Evolutionary conservation across 2,329 filamentous ascomycete genomes (phyloP), one percentile per base, ranked within the genome.

Genomic region (Epichloe hybrida): DNA sequence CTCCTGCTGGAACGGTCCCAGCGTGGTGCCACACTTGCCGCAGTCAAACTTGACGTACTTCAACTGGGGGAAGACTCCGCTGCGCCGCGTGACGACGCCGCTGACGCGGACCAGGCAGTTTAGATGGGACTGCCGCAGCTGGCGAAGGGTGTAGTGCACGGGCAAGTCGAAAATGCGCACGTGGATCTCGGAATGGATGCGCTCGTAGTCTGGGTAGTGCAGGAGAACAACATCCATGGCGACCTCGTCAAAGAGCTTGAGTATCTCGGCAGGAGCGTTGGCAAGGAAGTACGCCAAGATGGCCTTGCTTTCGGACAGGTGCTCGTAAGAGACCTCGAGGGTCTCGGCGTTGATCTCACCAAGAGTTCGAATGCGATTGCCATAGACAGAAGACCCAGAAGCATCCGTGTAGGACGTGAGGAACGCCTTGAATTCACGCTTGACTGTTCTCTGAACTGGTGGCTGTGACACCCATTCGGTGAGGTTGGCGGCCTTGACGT

Each of bases 11-110:
- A 96, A 98, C 17, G 93, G 93, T 1, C 93, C 93, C 3, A 98
- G 78, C 0, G 89, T 95, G 44, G 87, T 79, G 54, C 88, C 87
- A 62, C 93, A 98, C 70, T 96, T 98, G 52, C 76, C 81, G 70
- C 93, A 98, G 70, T 96, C 88, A 63, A 98, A 97, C 70, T 96
- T 95, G 71, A 98, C 88, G 67, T 97, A 96, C 68, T 97, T 97
- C 54, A 98, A 75, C 70, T 98, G 93, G 93, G 93, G 93, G 66
- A 98, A 98, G 46, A 98, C 94, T 51, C 93, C 93, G 27, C 84
- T 94, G 58, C 93, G 81, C 56, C 93, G 83, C 36, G 93, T 98
- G 31, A 98, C 93, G 4, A 98, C 93, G 58, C 93, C 93, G 59
- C 86, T 90, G 50, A 98, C 93, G 49, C 91, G 84, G 39, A 98